Evolutionary conservation across 2,329 filamentous ascomycete species (phyloP).

Genomic region (Alternaria arbusti): DNA sequence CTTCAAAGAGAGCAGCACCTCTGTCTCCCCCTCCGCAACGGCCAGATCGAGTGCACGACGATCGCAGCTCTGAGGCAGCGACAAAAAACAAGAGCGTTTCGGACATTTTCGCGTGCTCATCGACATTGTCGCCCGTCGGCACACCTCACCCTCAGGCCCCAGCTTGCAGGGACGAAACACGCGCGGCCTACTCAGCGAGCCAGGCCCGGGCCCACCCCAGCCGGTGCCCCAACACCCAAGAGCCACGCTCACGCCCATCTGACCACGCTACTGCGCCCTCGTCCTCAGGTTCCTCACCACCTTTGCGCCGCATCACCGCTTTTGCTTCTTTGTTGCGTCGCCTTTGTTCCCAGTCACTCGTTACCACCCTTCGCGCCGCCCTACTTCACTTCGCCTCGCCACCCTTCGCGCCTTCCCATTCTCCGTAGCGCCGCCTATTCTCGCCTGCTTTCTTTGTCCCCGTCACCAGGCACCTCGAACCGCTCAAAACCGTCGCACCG

Average conservation of each 20-base stretch:
- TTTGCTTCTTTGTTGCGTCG: conserved; percentile 5
- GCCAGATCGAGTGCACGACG: conserved; percentile 9
- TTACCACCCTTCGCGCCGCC: conserved; percentile 8
- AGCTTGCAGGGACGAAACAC: conserved; percentile 26
- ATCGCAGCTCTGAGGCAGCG: background rate
- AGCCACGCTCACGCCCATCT: conserved; percentile 14
- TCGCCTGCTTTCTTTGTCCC: conserved; percentile 17
- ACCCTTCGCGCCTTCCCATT: conserved; percentile 2
- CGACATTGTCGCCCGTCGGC: conserved; percentile 14
- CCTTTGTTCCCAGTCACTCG: conserved; percentile 18
- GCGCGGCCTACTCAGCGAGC: conserved; percentile 17
- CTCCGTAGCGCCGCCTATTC: conserved; percentile 10
- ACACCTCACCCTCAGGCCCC: conserved; percentile 21
- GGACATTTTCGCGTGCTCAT: conserved; percentile 11
- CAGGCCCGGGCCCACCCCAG: conserved; percentile 15
- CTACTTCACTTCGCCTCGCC: background rate
- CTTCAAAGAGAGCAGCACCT: background rate
- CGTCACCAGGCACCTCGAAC: conserved; percentile 7
- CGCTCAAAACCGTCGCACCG: conserved; percentile 4
- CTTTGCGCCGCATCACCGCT: conserved; percentile 1
- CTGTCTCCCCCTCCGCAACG: conserved; percentile 1
- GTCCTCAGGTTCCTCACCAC: conserved; percentile 4
- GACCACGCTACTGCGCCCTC: conserved; percentile 9
- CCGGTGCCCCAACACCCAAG: conserved; percentile 15
- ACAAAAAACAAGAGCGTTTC: conserved; percentile 7